Evolutionary conservation across 306 rosid genomes (phyloP), one percentile per base, ranked within the genome.

Genomic region (Medicago arabica): DNA sequence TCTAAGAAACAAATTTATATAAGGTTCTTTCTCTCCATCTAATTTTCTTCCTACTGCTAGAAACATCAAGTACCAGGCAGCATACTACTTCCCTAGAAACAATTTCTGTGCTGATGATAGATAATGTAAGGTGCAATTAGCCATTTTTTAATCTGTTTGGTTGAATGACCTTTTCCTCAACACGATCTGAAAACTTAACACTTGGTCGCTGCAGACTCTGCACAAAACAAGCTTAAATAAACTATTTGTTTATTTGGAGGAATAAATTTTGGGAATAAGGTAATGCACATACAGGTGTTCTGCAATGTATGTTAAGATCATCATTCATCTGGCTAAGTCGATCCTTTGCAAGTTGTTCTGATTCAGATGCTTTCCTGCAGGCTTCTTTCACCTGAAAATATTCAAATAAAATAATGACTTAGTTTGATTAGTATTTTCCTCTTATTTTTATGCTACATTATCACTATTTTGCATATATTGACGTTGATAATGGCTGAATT

Each of bases 251-350:
- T 73, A 47, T 44, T 41, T 67, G 55, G 25, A 81, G 63, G 12
- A 74, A 75, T 7, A 49, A 25, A 34, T 38, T 68, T 15, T 62
- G 16, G 9, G 43, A 47, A 31, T 44, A 54, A 43, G 13, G 6
- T 34, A 84, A 50, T 7, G 21, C 25, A 65, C 69, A 36, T 84
- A 94, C 98, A 69, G 78, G 39, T 80, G 75, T 84, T 85, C 96
- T 86, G 83, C 90, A 79, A 55, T 90, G 98, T 57, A 84, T 80
- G 79, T 74, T 83, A 75, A 94, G 96, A 63, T 94, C 96, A 18
- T 86, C 80, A 21, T 89, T 88, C 95, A 92, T 86, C 78, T 81
- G 80, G 71, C 34, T 64, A 21, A 94, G 82, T 21, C 96, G 93
- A 54, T 75, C 75, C 71, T 79, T 82, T 9, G 97, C 93, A 54